Percentiles rank a stretch among this genome's conserved stretches.
Conservation (phyloP, 2,329 filamentous ascomycete species). For the Beauveria medogensis region DNA sequence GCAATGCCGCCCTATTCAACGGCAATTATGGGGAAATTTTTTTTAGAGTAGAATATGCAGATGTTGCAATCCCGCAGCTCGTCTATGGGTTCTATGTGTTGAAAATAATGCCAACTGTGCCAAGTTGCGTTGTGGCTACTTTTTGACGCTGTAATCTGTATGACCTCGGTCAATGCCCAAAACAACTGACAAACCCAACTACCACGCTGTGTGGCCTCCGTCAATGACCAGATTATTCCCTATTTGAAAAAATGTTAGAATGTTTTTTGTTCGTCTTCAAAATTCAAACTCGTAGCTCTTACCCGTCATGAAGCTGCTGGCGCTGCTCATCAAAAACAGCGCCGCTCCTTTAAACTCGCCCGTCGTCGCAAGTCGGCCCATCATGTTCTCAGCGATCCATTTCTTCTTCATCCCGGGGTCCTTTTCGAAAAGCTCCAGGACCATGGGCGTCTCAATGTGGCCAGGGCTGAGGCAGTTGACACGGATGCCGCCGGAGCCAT, state of each 20-base stretch:
- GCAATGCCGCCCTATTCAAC: neutral
- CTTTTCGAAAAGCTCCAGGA: conserved; percentile 59
- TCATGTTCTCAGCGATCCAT: conserved; percentile 70
- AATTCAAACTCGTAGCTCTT: conserved; percentile 16
- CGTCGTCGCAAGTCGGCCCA: conserved; percentile 50
- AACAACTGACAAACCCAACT: too few species aligned
- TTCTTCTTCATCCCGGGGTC: conserved; percentile 50
- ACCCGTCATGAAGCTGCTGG: conserved; percentile 57
- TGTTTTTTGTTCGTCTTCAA: too few species aligned
- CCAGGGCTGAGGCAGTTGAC: conserved; percentile 64
- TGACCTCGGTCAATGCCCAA: too few species aligned
- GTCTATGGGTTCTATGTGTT: too few species aligned
- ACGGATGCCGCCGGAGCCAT: conserved; percentile 47
- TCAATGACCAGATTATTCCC: neutral
- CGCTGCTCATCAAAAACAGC: conserved; percentile 53
- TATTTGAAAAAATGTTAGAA: too few species aligned
- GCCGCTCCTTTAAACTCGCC: conserved; percentile 54
- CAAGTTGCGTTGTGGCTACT: too few species aligned
- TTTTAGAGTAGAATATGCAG: too few species aligned
- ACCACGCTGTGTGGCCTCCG: too few species aligned
- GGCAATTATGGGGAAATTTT: too few species aligned
- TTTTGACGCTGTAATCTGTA: too few species aligned
- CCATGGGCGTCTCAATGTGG: conserved; percentile 65
- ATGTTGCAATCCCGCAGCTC: too few species aligned
- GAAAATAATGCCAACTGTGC: too few species aligned